phyloP scores from a whole-genome alignment of 805 yeast species.

The Metschnikowia continentalis region DNA sequence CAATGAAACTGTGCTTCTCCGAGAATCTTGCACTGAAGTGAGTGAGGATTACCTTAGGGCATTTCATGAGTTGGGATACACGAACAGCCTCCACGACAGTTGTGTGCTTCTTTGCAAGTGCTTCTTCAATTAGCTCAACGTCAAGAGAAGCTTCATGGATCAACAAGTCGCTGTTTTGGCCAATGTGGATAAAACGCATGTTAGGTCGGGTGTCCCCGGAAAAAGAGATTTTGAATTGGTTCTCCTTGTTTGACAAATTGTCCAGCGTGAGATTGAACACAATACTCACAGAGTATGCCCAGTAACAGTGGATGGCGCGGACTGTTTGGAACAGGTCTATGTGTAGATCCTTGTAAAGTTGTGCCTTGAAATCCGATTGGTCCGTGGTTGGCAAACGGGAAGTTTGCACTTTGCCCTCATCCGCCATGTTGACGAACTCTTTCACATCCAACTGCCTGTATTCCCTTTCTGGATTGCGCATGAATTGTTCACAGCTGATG shows the following conservation, averaged over 20 bases:
- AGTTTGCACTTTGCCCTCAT: conserved; percentile 18
- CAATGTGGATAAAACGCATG: conserved; percentile 58
- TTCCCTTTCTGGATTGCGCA: conserved; percentile 27
- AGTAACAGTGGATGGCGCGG: conserved; percentile 78
- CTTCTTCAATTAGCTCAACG: conserved; percentile 72
- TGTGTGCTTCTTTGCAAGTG: conserved; percentile 75
- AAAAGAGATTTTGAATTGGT: conserved; percentile 67
- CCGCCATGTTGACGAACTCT: conserved; percentile 32
- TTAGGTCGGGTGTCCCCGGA: conserved; percentile 96
- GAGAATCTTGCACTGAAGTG: conserved; percentile 89
- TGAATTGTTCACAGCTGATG: conserved; percentile 58
- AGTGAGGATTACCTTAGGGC: conserved; percentile 68
- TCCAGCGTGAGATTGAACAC: conserved; percentile 43
- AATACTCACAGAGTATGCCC: conserved; percentile 65
- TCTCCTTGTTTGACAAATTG: conserved; percentile 16
- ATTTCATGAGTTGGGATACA: conserved; percentile 68
- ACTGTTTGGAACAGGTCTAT: conserved; percentile 52
- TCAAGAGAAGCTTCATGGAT: conserved; percentile 94
- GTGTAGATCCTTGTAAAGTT: conserved; percentile 40
- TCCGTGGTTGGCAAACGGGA: conserved; percentile 17
- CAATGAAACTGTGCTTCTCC: conserved; percentile 29
- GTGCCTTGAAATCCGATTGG: conserved; percentile 15
- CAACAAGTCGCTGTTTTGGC: conserved; percentile 62
- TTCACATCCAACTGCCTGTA: conserved; percentile 24
- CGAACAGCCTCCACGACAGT: conserved; percentile 83